Evolutionary conservation across 1,284 basidiomycete species (phyloP).

Genomic region (Pholiota adiposa): DNA sequence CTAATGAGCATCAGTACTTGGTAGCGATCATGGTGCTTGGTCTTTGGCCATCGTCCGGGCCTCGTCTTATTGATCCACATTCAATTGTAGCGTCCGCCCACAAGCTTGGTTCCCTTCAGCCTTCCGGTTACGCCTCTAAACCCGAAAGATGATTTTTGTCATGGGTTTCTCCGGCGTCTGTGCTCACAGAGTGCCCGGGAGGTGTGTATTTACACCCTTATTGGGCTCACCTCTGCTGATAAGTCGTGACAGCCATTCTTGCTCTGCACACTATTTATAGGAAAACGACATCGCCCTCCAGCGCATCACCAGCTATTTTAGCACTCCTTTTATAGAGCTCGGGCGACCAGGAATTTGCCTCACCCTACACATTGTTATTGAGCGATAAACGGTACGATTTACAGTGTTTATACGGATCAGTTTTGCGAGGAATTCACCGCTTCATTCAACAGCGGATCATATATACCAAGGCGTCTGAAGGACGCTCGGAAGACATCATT

Average conservation of each 20-base stretch:
- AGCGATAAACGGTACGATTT: not conserved
- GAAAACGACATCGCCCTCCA: constrained; percentile 8
- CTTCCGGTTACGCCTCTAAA: not conserved
- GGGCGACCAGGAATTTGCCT: not conserved
- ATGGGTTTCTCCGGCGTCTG: not conserved
- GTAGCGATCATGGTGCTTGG: not conserved
- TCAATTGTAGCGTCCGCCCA: not conserved
- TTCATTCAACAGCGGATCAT: not conserved
- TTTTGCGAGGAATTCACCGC: not conserved
- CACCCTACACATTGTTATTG: not conserved
- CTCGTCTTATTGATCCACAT: not conserved
- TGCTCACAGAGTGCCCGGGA: not conserved
- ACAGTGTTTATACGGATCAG: not conserved
- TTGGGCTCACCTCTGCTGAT: not conserved
- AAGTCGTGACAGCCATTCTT: not conserved
- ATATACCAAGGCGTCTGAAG: not conserved
- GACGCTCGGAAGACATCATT: not conserved
- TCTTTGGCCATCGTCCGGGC: not conserved
- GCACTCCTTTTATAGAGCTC: not conserved
- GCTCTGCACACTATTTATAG: not conserved
- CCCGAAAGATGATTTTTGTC: not conserved
- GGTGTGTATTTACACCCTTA: not conserved
- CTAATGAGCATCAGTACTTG: not conserved
- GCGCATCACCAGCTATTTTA: constrained; percentile 4
- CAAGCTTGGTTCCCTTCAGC: not conserved